Base-by-base conservation (phyloP, 495 filamentous ascomycete species). In the Penicillium canariense region DNA sequence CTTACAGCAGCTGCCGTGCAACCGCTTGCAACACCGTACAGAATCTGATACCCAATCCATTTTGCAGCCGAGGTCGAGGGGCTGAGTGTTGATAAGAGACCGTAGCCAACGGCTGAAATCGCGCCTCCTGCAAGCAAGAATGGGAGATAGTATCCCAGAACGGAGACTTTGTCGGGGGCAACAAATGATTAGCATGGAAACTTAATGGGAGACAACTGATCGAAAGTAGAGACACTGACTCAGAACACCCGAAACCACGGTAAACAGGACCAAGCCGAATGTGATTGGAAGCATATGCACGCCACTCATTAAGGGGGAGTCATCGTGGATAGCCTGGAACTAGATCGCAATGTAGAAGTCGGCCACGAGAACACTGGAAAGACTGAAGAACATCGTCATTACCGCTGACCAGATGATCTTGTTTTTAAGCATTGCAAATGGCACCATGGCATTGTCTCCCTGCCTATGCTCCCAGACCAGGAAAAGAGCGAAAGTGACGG, bases 1-100 rank as follows among this genome's bases (percentile, higher is more conserved):
- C 87, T 56, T 27, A 54, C 56, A 26, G 45, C 56, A 5, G 56
- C 49, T 14, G 42, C 26, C 15, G 39, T 52, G 32, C 48, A 48
- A 25, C 57, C 57, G 5, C 57, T 39, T 35, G 86, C 87, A 5
- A 74, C 62, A 23, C 87, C 87, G 48, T 77, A 77, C 22, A 89
- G 58, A 51, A 86, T 71, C 58, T 89, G 87, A 52, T 79, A 89
- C 0, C 88, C 86, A 52, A 90, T 85, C 88, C 88, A 91, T 35
- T 57, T 69, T 1, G 62, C 64, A 1, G 60, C 35, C 2, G 66
- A 52, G 0, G 79, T 82, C 52, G 77, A 67, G 2, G 77, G 63
- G 65, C 59, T 48, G 9, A 84, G 81, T 4, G 80, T 89, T 0
- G 76, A 79, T 2, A 90, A 55, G 7, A 91, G 71, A 0, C 87